Conservation (phyloP, 441 rosid species). For the Flueggea neowawraea region DNA sequence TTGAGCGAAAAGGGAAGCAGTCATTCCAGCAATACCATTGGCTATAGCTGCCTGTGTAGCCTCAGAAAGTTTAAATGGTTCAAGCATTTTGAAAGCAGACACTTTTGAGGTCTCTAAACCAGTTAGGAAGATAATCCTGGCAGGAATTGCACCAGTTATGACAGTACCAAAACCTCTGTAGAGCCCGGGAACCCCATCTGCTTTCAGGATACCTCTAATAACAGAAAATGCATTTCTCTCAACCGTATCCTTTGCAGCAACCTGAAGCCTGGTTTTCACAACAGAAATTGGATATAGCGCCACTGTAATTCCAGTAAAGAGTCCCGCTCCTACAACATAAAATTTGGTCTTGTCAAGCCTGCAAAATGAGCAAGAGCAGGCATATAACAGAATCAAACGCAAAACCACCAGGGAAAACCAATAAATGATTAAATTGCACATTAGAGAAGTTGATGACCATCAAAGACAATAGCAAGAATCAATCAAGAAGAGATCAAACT, state of each 20-base stretch:
- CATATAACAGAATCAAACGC: no score
- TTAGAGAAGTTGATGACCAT: no score
- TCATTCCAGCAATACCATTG: conserved; percentile 94
- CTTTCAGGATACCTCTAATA: no score
- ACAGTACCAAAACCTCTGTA: conserved; percentile 97
- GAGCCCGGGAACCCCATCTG: no score
- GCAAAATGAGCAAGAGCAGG: no score
- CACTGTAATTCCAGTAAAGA: conserved; percentile 92
- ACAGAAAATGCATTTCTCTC: no score
- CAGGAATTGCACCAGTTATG: conserved; percentile 88
- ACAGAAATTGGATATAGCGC: conserved; percentile 90
- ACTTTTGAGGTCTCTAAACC: conserved; percentile 89
- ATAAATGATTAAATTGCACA: no score
- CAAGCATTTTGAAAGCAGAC: conserved; percentile 69
- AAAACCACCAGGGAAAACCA: no score
- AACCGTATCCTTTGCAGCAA: no score
- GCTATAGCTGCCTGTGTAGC: conserved; percentile 89
- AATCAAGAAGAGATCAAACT: no score
- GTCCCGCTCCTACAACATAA: conserved; percentile 91
- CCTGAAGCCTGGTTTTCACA: conserved; percentile 90
- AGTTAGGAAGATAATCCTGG: conserved; percentile 82
- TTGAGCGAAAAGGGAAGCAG: conserved; percentile 77
- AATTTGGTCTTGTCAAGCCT: conserved; percentile 92
- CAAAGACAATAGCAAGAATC: no score
- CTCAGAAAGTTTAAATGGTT: conserved; percentile 64